These are phyloP conservation scores for Glaciozyma martinii DNA, from an alignment of 768 basidiomycete genomes.

Conservation along the genomic window DNA sequence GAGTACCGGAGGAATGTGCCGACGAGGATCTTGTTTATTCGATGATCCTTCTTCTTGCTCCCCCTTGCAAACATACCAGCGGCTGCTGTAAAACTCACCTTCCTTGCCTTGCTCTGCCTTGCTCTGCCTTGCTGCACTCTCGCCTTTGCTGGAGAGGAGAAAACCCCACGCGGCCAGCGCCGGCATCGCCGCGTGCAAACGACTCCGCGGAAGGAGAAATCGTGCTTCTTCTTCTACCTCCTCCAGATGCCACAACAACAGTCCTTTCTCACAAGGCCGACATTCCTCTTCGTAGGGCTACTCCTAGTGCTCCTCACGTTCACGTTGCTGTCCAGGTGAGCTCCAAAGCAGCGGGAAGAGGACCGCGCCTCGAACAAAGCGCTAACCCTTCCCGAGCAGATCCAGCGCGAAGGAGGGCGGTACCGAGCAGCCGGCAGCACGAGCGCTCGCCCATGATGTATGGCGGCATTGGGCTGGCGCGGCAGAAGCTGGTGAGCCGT, in stretches of 20 bases:
- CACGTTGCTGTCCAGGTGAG: neutral
- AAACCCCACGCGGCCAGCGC: too few relatives aligned
- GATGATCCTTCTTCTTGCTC: constrained; percentile 41
- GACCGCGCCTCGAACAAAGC: too few relatives aligned
- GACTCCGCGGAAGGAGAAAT: too few relatives aligned
- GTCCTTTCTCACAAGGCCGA: neutral
- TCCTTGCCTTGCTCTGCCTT: neutral
- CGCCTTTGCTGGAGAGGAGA: too few relatives aligned
- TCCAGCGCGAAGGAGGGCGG: too few relatives aligned
- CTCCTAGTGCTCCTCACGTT: neutral
- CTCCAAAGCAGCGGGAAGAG: neutral
- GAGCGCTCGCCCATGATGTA: too few relatives aligned
- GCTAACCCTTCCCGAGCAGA: too few relatives aligned
- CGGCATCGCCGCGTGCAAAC: too few relatives aligned
- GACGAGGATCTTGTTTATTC: constrained; percentile 81
- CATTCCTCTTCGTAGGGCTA: neutral
- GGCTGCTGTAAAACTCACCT: neutral
- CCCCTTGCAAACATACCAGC: neutral
- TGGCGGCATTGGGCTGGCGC: too few relatives aligned
- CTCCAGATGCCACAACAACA: neutral
- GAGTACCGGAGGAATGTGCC: constrained; percentile 65
- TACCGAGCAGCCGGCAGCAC: too few relatives aligned
- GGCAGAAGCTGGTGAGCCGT: too few relatives aligned
- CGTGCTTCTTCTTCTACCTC: neutral
- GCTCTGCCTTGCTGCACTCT: too few relatives aligned